Percentiles rank a stretch among this genome's conserved stretches.
These are phyloP conservation scores for Dothiorella sarmentorum DNA, from an alignment of 2,329 filamentous ascomycete species.

Conservation along the genomic window DNA sequence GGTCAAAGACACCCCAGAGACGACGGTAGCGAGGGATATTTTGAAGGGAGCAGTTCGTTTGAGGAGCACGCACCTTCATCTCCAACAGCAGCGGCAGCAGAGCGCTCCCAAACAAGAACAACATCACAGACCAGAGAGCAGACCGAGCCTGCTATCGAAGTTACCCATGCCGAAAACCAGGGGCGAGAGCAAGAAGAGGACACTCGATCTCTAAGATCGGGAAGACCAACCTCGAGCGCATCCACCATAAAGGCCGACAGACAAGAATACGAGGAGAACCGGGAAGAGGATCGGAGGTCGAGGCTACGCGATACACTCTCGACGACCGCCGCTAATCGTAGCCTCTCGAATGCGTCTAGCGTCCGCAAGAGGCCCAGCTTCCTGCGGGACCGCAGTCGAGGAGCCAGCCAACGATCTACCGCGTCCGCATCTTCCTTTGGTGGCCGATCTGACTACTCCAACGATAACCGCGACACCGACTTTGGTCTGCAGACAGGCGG, in stretches of 20 bases:
- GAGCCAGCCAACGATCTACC: slow-evolving; percentile 53
- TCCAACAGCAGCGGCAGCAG: slow-evolving; percentile 42
- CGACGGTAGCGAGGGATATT: slow-evolving; percentile 27
- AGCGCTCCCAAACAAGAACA: slow-evolving; percentile 27
- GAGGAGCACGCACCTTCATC: slow-evolving; percentile 41
- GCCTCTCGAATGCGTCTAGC: slow-evolving; percentile 2
- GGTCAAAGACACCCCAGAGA: slow-evolving; percentile 26
- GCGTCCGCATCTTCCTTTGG: slow-evolving; percentile 55
- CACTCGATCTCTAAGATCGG: not conserved
- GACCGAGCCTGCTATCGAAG: slow-evolving; percentile 12
- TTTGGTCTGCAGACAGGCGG: slow-evolving; percentile 81
- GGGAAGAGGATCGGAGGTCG: slow-evolving; percentile 4
- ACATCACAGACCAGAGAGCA: slow-evolving; percentile 4
- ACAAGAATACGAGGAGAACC: not conserved
- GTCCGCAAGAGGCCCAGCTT: slow-evolving; percentile 51
- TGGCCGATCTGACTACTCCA: slow-evolving; percentile 51
- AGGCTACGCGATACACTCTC: not conserved
- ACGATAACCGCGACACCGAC: slow-evolving; percentile 68
- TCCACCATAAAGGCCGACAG: slow-evolving; percentile 33
- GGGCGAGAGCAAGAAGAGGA: slow-evolving; percentile 17
- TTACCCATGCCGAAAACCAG: slow-evolving; percentile 13
- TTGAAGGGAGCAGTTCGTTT: slow-evolving; percentile 27
- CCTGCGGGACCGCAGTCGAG: slow-evolving; percentile 51
- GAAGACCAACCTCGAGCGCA: slow-evolving; percentile 34
- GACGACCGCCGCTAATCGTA: not conserved